phyloP scores from a whole-genome alignment of 2,329 filamentous ascomycete species.

The Colletotrichum sp. region DNA sequence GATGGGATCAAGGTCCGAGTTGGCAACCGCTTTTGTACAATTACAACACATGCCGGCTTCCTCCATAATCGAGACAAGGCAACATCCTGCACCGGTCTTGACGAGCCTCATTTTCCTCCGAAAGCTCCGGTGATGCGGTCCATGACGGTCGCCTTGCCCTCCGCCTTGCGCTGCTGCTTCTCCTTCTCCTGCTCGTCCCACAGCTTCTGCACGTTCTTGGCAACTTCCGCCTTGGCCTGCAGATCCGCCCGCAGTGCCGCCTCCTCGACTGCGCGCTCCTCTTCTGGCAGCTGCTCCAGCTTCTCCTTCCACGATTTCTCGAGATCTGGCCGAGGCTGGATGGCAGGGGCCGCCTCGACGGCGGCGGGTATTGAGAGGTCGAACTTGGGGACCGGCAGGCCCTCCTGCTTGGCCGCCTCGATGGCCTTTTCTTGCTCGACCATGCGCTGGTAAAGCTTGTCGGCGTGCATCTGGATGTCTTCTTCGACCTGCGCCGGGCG shows the following conservation, averaged over 20 bases:
- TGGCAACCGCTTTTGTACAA: neutral
- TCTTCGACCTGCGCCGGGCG: constrained; percentile 75
- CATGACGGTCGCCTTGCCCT: constrained; percentile 53
- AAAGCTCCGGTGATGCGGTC: constrained; percentile 43
- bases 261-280: constrained; percentile 67
- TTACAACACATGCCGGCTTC: neutral
- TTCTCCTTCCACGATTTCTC: constrained; percentile 58
- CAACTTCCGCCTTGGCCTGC: constrained; percentile 64
- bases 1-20: neutral
- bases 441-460: constrained; percentile 88
- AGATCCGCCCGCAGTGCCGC: constrained; percentile 68
- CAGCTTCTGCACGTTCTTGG: constrained; percentile 57
- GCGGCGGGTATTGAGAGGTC: constrained; percentile 55
- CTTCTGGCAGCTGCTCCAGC: constrained; percentile 61
- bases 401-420: constrained; percentile 70
- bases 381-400: constrained; percentile 63
- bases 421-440: constrained; percentile 78
- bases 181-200: constrained; percentile 61
- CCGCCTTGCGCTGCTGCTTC: constrained; percentile 59
- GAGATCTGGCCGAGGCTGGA: constrained; percentile 47
- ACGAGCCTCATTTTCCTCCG: constrained; percentile 3
- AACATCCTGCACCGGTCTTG: neutral
- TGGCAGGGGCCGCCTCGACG: neutral
- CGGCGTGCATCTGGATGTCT: constrained; percentile 93
- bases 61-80: neutral